Evolutionary conservation across 192 early-diverging fungal genomes (phyloP).

Genomic region (Phlyctochytrium bullatum): DNA sequence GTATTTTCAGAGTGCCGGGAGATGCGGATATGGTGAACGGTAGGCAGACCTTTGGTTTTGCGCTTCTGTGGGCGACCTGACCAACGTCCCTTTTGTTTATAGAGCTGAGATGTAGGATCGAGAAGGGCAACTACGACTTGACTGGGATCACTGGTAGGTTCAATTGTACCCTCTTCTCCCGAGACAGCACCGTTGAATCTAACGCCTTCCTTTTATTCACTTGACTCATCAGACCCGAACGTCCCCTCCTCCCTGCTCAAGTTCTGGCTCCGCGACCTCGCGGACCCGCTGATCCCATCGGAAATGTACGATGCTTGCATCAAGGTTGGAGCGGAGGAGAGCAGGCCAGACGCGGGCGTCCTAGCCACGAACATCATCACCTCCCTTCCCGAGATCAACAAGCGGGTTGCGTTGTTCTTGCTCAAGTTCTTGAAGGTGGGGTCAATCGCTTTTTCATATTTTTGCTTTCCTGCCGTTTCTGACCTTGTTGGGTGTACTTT

Average conservation of each 20-base stretch:
- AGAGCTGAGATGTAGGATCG: conserved; percentile 75
- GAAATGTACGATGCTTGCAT: conserved; percentile 79
- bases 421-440: conserved; percentile 74
- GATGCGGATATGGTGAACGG: conserved; percentile 84
- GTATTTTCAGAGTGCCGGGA: conserved; percentile 95
- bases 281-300: conserved; percentile 84
- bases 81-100: background rate
- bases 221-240: conserved; percentile 63
- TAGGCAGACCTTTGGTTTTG: conserved; percentile 15
- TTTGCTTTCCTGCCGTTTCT: background rate
- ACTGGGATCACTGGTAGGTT: conserved; percentile 59
- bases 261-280: conserved; percentile 90
- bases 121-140: conserved; percentile 75
- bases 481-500: background rate
- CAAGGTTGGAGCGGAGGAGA: conserved; percentile 46
- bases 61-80: background rate
- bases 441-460: background rate
- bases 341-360: conserved; percentile 47
- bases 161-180: too few species aligned
- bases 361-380: conserved; percentile 33
- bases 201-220: too few species aligned
- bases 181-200: background rate
- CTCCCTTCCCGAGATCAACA: conserved; percentile 53
- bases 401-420: conserved; percentile 72
- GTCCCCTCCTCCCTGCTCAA: conserved; percentile 90